Base-by-base conservation (phyloP, 1,139 yeast species). In the Entelexis sorbosivorans region DNA sequence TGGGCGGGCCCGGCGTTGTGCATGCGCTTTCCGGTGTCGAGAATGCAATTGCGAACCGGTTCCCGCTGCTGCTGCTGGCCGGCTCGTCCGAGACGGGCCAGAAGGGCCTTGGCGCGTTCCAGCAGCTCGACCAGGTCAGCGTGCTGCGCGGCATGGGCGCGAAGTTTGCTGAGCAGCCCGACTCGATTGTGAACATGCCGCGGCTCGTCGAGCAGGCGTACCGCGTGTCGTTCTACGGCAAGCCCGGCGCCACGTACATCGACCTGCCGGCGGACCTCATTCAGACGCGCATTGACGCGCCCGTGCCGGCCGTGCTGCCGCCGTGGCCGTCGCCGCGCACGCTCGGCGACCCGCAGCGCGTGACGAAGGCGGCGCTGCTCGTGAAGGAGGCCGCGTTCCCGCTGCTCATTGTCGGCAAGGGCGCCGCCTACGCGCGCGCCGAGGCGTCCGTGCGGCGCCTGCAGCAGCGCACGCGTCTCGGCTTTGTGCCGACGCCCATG, bases 401-500 rank as follows among this genome's bases (percentile, higher is more conserved):
- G 1, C 66, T 80, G 40, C 65, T 79, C 11, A 70, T 80, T 14
- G 61, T 80, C n/a, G 86, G 86, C 4, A 80, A 80, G 62, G 85
- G 85, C 3, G 73, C 80, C 2, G 75, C 80, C 0, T 73, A 72
- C 52, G 67, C 69, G 2, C 63, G 67, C 45, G 73, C 75, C 1
- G 73, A 75, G 9, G 38, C 44, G 0, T 62, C 64, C 2, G 56
- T 80, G 10, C 63, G 74, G 2, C 44, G 58, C 1, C 69, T 80
- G 47, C 69, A 78, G 20, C 52, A 61, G 7, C 38, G 51, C 1
- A 73, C 76, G 44, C 60, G 67, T 14, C 52, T 79, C 1, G 77
- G 82, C 1, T 80, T 80, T 57, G 60, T 80, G 48, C 83, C 86
- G 13, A 79, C 86, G 0, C 85, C 86, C 2, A 80, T 80, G 86